Evolutionary conservation across 176 grass and related monocot species (phyloP), one percentile per base, ranked within the genome.

Genomic region (Saccharum spontaneum): DNA sequence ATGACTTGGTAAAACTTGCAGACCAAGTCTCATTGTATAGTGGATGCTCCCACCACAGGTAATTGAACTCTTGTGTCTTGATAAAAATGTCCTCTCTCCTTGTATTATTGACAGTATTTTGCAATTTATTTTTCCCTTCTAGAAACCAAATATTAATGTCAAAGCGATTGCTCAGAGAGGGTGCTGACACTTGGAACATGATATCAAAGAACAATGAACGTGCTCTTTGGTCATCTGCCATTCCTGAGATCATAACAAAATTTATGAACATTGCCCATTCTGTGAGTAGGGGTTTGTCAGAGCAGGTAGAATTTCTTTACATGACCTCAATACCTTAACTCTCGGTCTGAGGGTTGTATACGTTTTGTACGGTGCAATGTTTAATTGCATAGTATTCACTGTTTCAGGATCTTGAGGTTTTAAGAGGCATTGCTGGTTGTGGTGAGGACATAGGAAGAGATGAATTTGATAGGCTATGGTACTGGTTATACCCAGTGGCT

Each of bases 1-100:
- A 96, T 30, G 88, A 94, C 71, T 89, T 95, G 59, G 39, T 50
- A 64, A 91, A 89, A 84, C 90, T 94, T 83, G 90, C 93, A 83
- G 89, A 94, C 74, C 83, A 83, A 61, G 84, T 95, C 52, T 90
- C 86, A 23, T 77, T 98, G 49, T 95, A 95, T 80, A 94, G 87
- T 89, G 97, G 97, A 77, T 98, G 97, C 77, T 91, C 88, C 85
- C 93, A 98, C 85, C 93, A 98, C 86, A 80, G 93, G 97, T 96
- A 89, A 76, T 18, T 37, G 34, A 76, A 76, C 61, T 88, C 36
- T 67, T 66, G 52, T 22, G 12, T 64, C 57, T 41, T 72, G 20
- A 78, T 60, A 81, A 24, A 54, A 46, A 4, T 20, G 72, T 92
- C 67, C 6, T 84, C 39, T 73, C 22, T 80, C 26, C 63, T 59